Evolutionary conservation across 176 grass and related monocot species (phyloP).

Genomic region (Avena eriantha): DNA sequence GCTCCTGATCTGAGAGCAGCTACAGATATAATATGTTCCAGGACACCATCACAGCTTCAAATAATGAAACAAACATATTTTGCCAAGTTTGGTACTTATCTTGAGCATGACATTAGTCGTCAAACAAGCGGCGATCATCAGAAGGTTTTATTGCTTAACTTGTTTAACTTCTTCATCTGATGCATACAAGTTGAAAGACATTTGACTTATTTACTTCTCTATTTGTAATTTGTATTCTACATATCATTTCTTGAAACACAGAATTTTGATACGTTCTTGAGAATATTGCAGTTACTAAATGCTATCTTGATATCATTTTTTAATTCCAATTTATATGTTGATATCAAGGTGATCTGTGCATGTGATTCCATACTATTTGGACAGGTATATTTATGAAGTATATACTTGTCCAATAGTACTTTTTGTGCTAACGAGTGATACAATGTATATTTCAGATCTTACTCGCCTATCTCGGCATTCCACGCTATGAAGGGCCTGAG

Average conservation of each 20-base stretch:
- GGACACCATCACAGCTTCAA: slow-evolving; percentile 87
- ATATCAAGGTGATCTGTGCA: slow-evolving; percentile 21
- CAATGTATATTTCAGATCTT: slow-evolving; percentile 65
- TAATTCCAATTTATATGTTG: slow-evolving; percentile 19
- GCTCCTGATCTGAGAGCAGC: slow-evolving; percentile 71
- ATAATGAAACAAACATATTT: slow-evolving; percentile 94
- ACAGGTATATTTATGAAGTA: neutral
- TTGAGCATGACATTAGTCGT: slow-evolving; percentile 78
- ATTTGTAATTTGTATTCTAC: slow-evolving; percentile 20
- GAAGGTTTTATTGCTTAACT: slow-evolving; percentile 67
- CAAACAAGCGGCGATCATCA: slow-evolving; percentile 79
- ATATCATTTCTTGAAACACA: neutral
- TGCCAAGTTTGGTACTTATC: slow-evolving; percentile 70
- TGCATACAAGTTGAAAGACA: slow-evolving; percentile 14
- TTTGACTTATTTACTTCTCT: slow-evolving; percentile 31
- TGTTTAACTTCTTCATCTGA: slow-evolving; percentile 22
- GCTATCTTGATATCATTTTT: slow-evolving; percentile 14
- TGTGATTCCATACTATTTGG: neutral
- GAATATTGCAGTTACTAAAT: slow-evolving; percentile 25
- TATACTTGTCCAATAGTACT: slow-evolving; percentile 23
- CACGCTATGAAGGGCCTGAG: slow-evolving; percentile 89
- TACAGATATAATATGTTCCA: slow-evolving; percentile 98
- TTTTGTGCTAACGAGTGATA: slow-evolving; percentile 22
- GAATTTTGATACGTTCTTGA: neutral
- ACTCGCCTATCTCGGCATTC: slow-evolving; percentile 74